Evolutionary conservation across 805 yeast species (phyloP).

Genomic region (Candida adriatica): DNA sequence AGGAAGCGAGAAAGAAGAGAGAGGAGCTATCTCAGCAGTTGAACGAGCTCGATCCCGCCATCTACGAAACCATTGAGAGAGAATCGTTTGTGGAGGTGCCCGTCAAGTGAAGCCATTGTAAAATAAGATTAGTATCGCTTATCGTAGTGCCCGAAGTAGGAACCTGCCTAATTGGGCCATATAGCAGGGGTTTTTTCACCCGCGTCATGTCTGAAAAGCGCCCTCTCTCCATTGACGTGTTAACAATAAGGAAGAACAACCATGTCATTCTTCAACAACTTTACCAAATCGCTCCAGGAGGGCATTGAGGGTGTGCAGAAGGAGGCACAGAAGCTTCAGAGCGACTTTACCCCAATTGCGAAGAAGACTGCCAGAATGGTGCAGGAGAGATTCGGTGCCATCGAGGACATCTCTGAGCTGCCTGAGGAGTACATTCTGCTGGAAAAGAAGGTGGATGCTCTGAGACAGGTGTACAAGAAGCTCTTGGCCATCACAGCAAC

Average conservation of each 20-base stretch:
- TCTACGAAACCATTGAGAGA: constrained; percentile 15
- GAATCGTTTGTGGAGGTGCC: constrained; percentile 14
- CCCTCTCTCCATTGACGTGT: no score
- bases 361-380: constrained; percentile 53
- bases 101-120: not conserved
- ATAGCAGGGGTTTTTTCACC: not conserved
- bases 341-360: constrained; percentile 47
- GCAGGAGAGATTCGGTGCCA: constrained; percentile 56
- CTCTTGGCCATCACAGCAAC: constrained; percentile 48
- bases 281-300: constrained; percentile 19
- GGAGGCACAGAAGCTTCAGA: constrained; percentile 33
- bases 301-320: constrained; percentile 26
- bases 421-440: constrained; percentile 67
- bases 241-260: not conserved
- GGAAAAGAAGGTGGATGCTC: constrained; percentile 60
- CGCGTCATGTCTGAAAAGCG: no score
- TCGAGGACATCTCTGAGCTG: constrained; percentile 63
- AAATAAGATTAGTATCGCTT: not conserved
- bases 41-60: constrained; percentile 7
- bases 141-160: not conserved
- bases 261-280: constrained; percentile 24
- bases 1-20: constrained; percentile 16
- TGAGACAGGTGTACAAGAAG: constrained; percentile 52
- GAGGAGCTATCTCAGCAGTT: constrained; percentile 15
- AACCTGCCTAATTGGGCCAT: not conserved